Evolutionary conservation across 805 yeast species (phyloP).

Genomic region (Naumovozyma dairenensis): DNA sequence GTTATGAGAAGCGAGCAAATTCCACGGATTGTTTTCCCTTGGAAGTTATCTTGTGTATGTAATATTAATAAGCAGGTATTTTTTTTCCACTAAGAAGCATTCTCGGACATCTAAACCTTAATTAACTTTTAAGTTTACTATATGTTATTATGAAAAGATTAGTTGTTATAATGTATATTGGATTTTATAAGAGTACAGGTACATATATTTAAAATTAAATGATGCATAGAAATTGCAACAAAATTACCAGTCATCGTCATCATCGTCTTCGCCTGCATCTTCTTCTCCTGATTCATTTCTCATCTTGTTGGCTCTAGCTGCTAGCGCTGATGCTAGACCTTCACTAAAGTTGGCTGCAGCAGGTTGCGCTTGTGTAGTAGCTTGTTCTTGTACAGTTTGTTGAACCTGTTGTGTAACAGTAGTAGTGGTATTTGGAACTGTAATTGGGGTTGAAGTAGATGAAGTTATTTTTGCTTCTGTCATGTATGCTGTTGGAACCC

Average conservation of each 20-base stretch:
- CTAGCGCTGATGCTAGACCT: constrained; percentile 82
- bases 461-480: constrained; percentile 38
- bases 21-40: no score
- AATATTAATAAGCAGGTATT: no score
- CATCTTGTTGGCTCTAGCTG: constrained; percentile 62
- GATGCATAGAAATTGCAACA: background rate
- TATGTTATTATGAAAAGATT: no score
- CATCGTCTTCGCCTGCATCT: constrained; percentile 57
- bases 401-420: background rate
- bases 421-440: constrained; percentile 4
- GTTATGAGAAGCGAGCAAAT: no score
- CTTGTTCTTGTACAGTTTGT: constrained; percentile 4
- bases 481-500: constrained; percentile 96
- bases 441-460: constrained; percentile 26
- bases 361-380: constrained; percentile 12
- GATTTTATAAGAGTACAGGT: no score
- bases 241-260: constrained; percentile 27
- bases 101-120: no score
- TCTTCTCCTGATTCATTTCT: constrained; percentile 56
- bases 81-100: no score
- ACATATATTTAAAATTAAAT: background rate
- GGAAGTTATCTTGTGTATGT: no score
- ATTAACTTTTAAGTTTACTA: no score
- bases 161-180: no score
- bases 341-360: constrained; percentile 47